phyloP scores from a whole-genome alignment of 768 basidiomycete genomes.

The Termitomyces sp. region DNA sequence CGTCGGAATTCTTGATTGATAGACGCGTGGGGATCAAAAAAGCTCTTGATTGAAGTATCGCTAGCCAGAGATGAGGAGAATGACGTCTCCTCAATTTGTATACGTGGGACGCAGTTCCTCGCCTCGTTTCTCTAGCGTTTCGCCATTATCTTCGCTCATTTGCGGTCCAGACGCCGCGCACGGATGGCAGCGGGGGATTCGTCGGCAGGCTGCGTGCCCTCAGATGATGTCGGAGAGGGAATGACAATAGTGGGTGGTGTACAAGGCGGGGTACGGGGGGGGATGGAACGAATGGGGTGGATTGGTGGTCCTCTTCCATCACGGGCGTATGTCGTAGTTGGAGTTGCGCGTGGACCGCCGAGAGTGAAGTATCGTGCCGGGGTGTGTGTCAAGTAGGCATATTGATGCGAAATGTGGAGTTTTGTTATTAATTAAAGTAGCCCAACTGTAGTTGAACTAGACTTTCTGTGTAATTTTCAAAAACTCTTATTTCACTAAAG shows the following conservation, averaged over 20 bases:
- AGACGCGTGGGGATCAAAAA: constrained; percentile 1
- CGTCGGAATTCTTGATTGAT: background rate
- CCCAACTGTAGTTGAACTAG: too few relatives aligned
- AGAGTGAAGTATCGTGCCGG: background rate
- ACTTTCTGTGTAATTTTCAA: too few relatives aligned
- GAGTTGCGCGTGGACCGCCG: background rate
- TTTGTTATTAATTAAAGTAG: too few relatives aligned
- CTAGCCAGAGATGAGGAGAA: background rate
- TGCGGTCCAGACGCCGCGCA: background rate
- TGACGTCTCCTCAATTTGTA: background rate
- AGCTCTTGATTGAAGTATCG: background rate
- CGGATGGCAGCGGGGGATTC: background rate
- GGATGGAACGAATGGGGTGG: background rate
- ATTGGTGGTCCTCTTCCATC: background rate
- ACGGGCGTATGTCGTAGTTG: background rate
- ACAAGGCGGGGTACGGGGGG: background rate
- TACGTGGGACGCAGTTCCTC: background rate
- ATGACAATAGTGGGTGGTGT: background rate
- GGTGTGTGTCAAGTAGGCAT: background rate
- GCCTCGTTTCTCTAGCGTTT: background rate
- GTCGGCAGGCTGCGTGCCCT: background rate
- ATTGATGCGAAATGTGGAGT: too few relatives aligned
- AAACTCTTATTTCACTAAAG: too few relatives aligned
- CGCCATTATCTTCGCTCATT: background rate
- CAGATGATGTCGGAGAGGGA: constrained; percentile 4